These are phyloP conservation scores for Cyberlindnera japonica DNA, from an alignment of 805 yeast species.

Conservation along the genomic window DNA sequence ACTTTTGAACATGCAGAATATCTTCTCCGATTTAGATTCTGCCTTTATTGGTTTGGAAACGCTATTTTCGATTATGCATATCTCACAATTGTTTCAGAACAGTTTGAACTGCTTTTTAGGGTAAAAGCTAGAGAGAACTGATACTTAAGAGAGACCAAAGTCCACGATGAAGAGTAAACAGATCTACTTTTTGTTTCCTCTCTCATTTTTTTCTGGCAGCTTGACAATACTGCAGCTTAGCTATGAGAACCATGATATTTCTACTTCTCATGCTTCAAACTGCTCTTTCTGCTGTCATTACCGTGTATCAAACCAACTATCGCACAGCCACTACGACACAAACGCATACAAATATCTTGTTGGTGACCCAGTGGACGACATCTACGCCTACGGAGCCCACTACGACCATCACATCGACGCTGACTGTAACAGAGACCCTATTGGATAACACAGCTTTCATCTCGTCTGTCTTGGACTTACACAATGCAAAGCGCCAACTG, in stretches of 20 bases:
- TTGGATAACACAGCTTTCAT: conserved; percentile 1
- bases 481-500: conserved; percentile 52
- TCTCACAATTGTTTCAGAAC: conserved; percentile 4
- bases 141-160: not conserved
- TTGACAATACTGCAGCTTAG: not conserved
- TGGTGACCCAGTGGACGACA: conserved; percentile 14
- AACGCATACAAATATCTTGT: conserved; percentile 2
- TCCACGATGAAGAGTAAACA: not conserved
- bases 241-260: not conserved
- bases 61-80: too few species aligned
- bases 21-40: not conserved
- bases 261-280: not conserved
- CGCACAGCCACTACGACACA: conserved; percentile 4
- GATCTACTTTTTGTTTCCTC: not conserved
- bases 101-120: not conserved
- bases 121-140: not conserved
- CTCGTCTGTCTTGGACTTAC: conserved; percentile 28
- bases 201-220: not conserved
- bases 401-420: conserved; percentile 19
- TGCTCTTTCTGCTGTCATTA: not conserved
- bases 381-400: conserved; percentile 13
- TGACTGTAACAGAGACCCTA: conserved; percentile 16
- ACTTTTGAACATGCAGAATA: not conserved
- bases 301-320: conserved; percentile 9
- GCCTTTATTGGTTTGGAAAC: not conserved